Evolutionary conservation across 192 early-diverging fungal species (phyloP), one percentile per base, ranked within the genome.

Genomic region (Entomortierella beljakovae): DNA sequence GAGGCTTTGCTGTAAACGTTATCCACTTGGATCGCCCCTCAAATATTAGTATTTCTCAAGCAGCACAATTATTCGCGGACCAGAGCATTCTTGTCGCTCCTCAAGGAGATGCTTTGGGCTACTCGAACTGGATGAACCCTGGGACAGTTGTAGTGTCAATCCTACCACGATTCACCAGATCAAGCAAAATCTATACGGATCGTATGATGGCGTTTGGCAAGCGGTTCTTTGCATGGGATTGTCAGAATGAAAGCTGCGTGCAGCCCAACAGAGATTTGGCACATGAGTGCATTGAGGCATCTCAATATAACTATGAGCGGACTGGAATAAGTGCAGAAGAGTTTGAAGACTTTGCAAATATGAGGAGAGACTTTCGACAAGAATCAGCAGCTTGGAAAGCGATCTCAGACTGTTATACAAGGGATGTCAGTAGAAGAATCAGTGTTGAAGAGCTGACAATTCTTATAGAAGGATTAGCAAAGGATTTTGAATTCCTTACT

Each of bases 121-220:
- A 79, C 32, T 56, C 75, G 2, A 54, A 31, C 0, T 79, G 67
- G 75, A 79, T 79, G 75, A 32, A 32, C 1, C 75, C 67, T 2
- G 75, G 75, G 6, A 64, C 67, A 2, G 67, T 61, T 8, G 75
- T 79, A 0, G 48, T 79, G 32, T 79, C 75, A 18, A 61, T 79
- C 20, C 29, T 79, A 1, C 75, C 75, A 15, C 66, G 75, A 20
- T 79, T 79, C 49, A 70, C 75, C 20, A 46, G 68, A n/a, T 79
- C 75, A 34, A 79, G 75, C 48, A 79, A 70, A 31, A 64, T 70
- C n/a, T 79, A 70, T 42, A 79, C 75, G 40, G 75, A 79, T 40
- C 54, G 75, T 9, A 79, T 79, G 75, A 79, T 79, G 75, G 75
- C 75, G 0, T 70, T 79, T 59, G 75, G 75, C 3, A 79, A 79